Evolutionary conservation across 345 rosid species (phyloP).

Genomic region (Trapa bicornis): DNA sequence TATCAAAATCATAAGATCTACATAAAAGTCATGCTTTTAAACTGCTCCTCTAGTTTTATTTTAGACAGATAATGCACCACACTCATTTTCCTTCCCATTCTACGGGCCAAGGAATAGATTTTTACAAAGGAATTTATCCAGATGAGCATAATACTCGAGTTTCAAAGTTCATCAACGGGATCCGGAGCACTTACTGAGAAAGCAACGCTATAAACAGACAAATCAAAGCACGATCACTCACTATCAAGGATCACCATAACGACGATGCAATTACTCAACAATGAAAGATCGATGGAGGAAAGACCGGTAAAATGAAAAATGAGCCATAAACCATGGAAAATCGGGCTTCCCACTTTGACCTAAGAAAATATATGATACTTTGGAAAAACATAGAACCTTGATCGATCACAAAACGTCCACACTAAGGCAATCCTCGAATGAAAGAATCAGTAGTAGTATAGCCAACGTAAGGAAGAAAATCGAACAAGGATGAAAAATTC

Average conservation of each 20-base stretch:
- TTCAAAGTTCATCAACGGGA: not conserved
- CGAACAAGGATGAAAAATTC: not conserved
- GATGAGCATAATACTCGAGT: not conserved
- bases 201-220: too few relatives aligned
- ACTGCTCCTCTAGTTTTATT: not conserved
- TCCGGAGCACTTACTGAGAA: not conserved
- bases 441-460: not conserved
- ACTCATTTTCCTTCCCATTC: not conserved
- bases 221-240: not conserved
- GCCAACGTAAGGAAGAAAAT: not conserved
- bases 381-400: not conserved
- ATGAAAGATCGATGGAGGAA: not conserved
- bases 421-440: not conserved
- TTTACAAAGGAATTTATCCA: not conserved
- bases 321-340: not conserved
- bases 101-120: not conserved
- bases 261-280: not conserved
- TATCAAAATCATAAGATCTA: not conserved
- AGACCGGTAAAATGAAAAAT: not conserved
- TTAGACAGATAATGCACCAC: not conserved
- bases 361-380: not conserved
- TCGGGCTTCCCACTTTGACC: not conserved
- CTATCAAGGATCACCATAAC: too few relatives aligned
- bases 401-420: too few relatives aligned
- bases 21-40: not conserved